phyloP scores from a whole-genome alignment of 1,139 yeast species.

The Suhomyces yuchorum region DNA sequence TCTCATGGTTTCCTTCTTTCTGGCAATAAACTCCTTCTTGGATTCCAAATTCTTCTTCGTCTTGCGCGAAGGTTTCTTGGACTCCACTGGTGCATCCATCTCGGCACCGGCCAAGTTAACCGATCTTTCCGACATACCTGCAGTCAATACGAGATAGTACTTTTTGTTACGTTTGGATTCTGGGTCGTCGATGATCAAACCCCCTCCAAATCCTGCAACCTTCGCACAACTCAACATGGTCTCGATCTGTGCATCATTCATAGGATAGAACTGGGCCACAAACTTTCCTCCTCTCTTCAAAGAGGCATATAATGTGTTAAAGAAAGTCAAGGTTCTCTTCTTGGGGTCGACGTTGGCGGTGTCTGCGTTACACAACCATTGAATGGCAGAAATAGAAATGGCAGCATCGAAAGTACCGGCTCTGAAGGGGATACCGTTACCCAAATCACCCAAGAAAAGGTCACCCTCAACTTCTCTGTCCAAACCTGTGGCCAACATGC shows the following conservation, averaged over 20 bases:
- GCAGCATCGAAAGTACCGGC: slow-evolving; percentile 98
- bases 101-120: slow-evolving; percentile 78
- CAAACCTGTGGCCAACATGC: slow-evolving; percentile 92
- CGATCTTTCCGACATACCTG: slow-evolving; percentile 73
- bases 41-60: slow-evolving; percentile 65
- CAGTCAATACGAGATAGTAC: slow-evolving; percentile 84
- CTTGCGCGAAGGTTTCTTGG: slow-evolving; percentile 50
- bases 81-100: slow-evolving; percentile 61
- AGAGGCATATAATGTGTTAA: slow-evolving; percentile 84
- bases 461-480: slow-evolving; percentile 95
- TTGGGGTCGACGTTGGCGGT: slow-evolving; percentile 83
- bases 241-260: slow-evolving; percentile 81
- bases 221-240: slow-evolving; percentile 82
- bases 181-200: slow-evolving; percentile 89
- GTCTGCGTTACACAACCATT: slow-evolving; percentile 98
- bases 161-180: slow-evolving; percentile 90
- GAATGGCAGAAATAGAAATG: slow-evolving; percentile 90
- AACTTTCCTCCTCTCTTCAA: slow-evolving; percentile 94
- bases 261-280: slow-evolving; percentile 95
- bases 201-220: slow-evolving; percentile 95
- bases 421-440: slow-evolving; percentile 90
- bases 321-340: slow-evolving; percentile 74
- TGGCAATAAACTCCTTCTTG: slow-evolving; percentile 74
- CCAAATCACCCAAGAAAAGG: slow-evolving; percentile 86
- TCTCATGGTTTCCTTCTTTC: slow-evolving; percentile 93